These are phyloP conservation scores for Macrotyloma uniflorum DNA, from an alignment of 306 rosid species.

Conservation along the genomic window DNA sequence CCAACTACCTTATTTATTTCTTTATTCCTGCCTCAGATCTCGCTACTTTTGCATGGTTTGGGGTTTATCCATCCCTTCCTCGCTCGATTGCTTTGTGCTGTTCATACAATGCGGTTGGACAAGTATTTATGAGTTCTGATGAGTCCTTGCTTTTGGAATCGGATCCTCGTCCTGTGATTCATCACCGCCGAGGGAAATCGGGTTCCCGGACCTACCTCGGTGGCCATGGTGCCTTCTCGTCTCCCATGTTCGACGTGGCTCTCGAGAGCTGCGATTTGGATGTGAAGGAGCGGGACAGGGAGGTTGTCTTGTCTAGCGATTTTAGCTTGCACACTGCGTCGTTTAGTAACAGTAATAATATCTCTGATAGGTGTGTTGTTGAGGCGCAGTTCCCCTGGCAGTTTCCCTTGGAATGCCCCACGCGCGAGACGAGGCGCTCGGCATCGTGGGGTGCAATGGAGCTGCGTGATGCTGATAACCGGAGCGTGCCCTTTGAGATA, in stretches of 20 bases:
- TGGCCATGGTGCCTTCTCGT: slow-evolving; percentile 45
- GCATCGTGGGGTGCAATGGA: slow-evolving; percentile 82
- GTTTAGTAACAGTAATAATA: neutral
- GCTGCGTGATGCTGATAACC: slow-evolving; percentile 45
- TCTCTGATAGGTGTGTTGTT: neutral
- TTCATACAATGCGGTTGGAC: slow-evolving; percentile 44
- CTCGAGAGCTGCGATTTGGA: slow-evolving; percentile 31
- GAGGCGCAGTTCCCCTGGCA: slow-evolving; percentile 44
- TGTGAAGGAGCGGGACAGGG: slow-evolving; percentile 32
- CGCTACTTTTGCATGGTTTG: neutral
- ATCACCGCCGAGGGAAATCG: slow-evolving; percentile 37
- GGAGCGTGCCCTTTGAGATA: slow-evolving; percentile 54
- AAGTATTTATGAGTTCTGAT: slow-evolving; percentile 64
- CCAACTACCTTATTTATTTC: neutral
- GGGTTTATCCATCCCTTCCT: too few relatives aligned
- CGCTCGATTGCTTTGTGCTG: too few relatives aligned
- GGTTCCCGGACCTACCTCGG: slow-evolving; percentile 38
- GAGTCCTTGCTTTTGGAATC: slow-evolving; percentile 58
- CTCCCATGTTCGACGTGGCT: slow-evolving; percentile 42
- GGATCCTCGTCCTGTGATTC: slow-evolving; percentile 46
- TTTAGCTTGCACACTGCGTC: slow-evolving; percentile 41
- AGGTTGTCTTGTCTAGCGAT: slow-evolving; percentile 37
- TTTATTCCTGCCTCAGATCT: neutral
- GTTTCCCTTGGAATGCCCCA: slow-evolving; percentile 68
- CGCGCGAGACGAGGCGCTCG: slow-evolving; percentile 49